Percentiles rank a stretch among this genome's conserved stretches.
Evolutionary conservation across 2,329 filamentous ascomycete genomes (phyloP).

Genomic region (Fusarium pseudoanthophilum): DNA sequence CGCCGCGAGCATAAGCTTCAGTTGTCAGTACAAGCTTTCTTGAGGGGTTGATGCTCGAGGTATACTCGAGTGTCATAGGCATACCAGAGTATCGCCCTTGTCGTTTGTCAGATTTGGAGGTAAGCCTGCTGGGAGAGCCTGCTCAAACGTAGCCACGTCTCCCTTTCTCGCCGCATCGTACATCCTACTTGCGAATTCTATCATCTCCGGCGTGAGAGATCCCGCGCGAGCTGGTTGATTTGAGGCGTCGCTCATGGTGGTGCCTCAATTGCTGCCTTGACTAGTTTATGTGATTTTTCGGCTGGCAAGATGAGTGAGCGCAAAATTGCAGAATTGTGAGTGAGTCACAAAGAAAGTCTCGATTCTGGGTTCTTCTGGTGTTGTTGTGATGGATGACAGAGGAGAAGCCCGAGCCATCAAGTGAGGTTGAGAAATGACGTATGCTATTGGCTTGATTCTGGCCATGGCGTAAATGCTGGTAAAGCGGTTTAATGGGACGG

Average conservation of each 20-base stretch:
- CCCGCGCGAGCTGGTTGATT: slow-evolving; percentile 17
- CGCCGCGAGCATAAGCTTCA: slow-evolving; percentile 75
- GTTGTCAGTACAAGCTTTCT: slow-evolving; percentile 3
- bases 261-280: neutral
- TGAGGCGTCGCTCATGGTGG: slow-evolving; percentile 28
- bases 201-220: slow-evolving; percentile 68
- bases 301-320: neutral
- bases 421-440: slow-evolving; percentile 27
- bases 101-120: slow-evolving; percentile 78
- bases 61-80: slow-evolving; percentile 40
- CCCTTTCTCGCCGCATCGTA: slow-evolving; percentile 74
- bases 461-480: neutral
- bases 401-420: neutral
- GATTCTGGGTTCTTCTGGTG: neutral
- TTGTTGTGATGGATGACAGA: neutral
- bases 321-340: neutral
- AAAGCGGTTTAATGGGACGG: neutral
- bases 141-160: slow-evolving; percentile 65
- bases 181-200: slow-evolving; percentile 73
- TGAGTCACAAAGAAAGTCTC: neutral
- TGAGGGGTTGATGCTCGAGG: neutral
- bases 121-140: slow-evolving; percentile 72
- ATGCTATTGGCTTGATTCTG: neutral
- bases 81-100: slow-evolving; percentile 75
- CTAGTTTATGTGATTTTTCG: too few species aligned